Base-by-base conservation (phyloP, 305 asterid species). In the Fraxinus floribunda region DNA sequence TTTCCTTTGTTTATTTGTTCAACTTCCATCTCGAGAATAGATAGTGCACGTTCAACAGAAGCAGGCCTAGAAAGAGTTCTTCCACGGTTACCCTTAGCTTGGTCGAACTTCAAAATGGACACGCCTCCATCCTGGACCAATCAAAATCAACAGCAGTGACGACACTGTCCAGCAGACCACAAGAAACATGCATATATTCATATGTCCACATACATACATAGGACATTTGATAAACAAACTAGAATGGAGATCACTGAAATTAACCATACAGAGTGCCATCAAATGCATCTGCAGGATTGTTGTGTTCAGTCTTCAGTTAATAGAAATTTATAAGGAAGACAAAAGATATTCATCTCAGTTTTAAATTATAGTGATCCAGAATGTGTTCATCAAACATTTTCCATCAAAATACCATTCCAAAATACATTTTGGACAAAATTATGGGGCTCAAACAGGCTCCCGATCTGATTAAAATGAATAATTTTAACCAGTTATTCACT, bases 1-100 rank as follows among this genome's bases (percentile, higher is more conserved):
- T 91, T 95, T 57, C 99, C 99, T 90, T 95, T 95, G 73, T 95
- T 95, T 85, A 95, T 94, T 89, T 95, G 99, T 88, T 95, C 98
- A 72, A 94, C 99, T 88, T 95, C 99, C 98, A 95, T 92, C 86
- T 94, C 97, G 64, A 95, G 95, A 84, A 92, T 89, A 76, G 99
- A 95, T 30, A 95, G 88, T 66, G 99, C 99, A 81, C 98, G 97
- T 85, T 95, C 90, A 83, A 95, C 97, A 78, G 98, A 94, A 82
- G 97, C 93, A 24, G 97, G 95, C 79, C 97, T 89, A 78, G 89
- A 62, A 77, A 89, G 90, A 84, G 90, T 81, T 52, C 91, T 94
- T 13, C 86, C 84, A 41, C 83, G 89, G 62, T 87, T 90, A 77
- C 89, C 92, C 87, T 90, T 92, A 73, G 86, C 86, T 74, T 87